Conservation (phyloP, 2,329 filamentous ascomycete genomes). For the Ophiostoma tasmaniense region DNA sequence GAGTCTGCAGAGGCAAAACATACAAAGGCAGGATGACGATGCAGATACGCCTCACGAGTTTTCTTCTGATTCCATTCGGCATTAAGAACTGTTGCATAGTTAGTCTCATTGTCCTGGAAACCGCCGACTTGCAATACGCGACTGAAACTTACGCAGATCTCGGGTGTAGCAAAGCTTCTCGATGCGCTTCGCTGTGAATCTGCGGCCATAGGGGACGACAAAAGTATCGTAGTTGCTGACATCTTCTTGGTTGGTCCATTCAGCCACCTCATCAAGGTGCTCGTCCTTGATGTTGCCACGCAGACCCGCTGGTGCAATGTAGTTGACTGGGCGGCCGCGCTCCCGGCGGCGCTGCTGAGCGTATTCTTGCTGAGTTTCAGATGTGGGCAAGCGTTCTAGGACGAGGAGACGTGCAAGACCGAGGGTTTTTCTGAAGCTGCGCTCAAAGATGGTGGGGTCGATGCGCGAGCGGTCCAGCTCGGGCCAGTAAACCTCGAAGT, state of each 20-base stretch:
- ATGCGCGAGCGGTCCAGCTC: conserved; percentile 64
- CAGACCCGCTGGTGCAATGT: conserved; percentile 30
- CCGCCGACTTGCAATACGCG: neutral
- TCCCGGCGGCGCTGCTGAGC: neutral
- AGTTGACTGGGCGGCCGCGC: neutral
- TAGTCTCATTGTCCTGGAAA: neutral
- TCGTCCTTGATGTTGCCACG: conserved; percentile 66
- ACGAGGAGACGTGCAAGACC: conserved; percentile 73
- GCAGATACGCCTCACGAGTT: conserved; percentile 66
- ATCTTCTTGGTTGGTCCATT: conserved; percentile 71
- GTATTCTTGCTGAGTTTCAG: neutral
- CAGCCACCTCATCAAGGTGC: conserved; percentile 71
- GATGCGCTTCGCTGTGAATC: conserved; percentile 59
- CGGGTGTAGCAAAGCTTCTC: conserved; percentile 76
- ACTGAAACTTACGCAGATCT: conserved; percentile 46
- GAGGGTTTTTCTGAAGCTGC: conserved; percentile 65
- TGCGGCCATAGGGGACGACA: conserved; percentile 58
- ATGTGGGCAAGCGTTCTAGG: conserved; percentile 43
- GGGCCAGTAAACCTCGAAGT: conserved; percentile 78
- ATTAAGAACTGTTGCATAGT: conserved; percentile 50
- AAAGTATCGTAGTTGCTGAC: conserved; percentile 74
- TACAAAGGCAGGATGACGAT: conserved; percentile 71
- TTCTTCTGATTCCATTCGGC: conserved; percentile 77
- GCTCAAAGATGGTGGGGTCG: conserved; percentile 80
- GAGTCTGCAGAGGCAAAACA: conserved; percentile 2